Evolutionary conservation across 2,329 filamentous ascomycete genomes (phyloP), one percentile per base, ranked within the genome.

Genomic region (Chrysoporthe austroafricana): DNA sequence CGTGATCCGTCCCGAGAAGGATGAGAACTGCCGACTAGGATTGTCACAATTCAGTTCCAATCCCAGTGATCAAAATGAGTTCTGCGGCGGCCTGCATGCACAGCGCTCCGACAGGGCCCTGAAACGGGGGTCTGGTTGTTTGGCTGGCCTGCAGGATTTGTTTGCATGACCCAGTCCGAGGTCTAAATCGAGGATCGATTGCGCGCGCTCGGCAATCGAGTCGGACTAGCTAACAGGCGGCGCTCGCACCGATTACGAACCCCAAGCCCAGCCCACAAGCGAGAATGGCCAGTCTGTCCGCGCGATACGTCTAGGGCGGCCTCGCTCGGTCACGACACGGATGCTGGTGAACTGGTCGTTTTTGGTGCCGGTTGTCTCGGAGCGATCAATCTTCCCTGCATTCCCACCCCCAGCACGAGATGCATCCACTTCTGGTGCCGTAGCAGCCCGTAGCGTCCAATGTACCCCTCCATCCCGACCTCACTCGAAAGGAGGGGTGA

Each of bases 401-500:
- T 5, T 18, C 36, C 11, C 14, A 14, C 50, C 44, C 18, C 43
- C 26, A 50, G 44, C 32, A 48, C 34, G 7, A 34, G 13, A 43
- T 11, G 58, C 58, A 61, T 61, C 58, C 60, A 62, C 60, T 52
- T 52, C 18, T 54, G 44, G 44, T 48, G 44, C 44, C n/a, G 44
- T 21, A 14, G 44, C 44, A 46, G 52, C 13, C 7, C 26, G 52
- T 56, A 34, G 52, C 52, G 32, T 32, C 16, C 50, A 7, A 42
- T 50, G 21, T 36, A 68, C 67, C 67, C 67, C 61, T 64, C 67
- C 60, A 54, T 66, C 52, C 50, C 68, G 44, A 69, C 65, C 62
- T 61, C 68, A 69, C 62, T 39, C 52, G 7, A 60, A 67, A 65
- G 52, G 68, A 69, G 68, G 68, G 68, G 68, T 69, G 68, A 69